Evolutionary conservation across 2,329 filamentous ascomycete genomes (phyloP), one percentile per base, ranked within the genome.

Genomic region (Diaporthe capsici): DNA sequence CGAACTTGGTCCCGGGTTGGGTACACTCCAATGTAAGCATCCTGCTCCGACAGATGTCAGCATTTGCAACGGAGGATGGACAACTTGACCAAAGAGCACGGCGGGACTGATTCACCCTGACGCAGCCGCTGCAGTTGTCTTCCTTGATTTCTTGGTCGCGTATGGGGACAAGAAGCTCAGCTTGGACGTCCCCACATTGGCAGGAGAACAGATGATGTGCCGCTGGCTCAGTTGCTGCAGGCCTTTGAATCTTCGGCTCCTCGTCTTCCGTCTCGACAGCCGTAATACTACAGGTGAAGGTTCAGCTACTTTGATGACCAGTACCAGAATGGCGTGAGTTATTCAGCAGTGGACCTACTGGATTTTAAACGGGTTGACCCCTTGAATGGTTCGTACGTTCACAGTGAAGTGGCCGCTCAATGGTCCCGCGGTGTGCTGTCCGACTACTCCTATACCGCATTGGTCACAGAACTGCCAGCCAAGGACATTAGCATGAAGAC

Each of bases 61-160:
- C 22, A 9, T 53, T 20, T 39, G 31, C 3, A 20, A 22, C 17
- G 20, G 17, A 25, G 10, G 10, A 20, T 39, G 6, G 47, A 51
- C 3, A 22, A 15, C 17, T 42, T n/a, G 20, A 13, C 31, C 22
- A 5, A 39, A 13, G 8, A 7, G 15, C 13, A 25, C 2, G 31
- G 31, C 63, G n/a, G 44, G 49, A 12, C 4, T 10, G n/a, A 5
- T 17, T 17, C 58, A 76, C 76, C 55, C 76, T 72, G 53, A 71
- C 75, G 39, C 75, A 77, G 22, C 42, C n/a, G 51, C 76, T 77
- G 25, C 81, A 71, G 86, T 83, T 65, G 83, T 82, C 58, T 84
- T 84, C 39, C 83, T 82, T 60, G 84, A 85, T 72, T 85, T 86
- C 76, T 86, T 87, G 53, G 83, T 83, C 12, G 84, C 85, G 75